Evolutionary conservation across 768 basidiomycete species (phyloP).

Genomic region (Trametes maxima): DNA sequence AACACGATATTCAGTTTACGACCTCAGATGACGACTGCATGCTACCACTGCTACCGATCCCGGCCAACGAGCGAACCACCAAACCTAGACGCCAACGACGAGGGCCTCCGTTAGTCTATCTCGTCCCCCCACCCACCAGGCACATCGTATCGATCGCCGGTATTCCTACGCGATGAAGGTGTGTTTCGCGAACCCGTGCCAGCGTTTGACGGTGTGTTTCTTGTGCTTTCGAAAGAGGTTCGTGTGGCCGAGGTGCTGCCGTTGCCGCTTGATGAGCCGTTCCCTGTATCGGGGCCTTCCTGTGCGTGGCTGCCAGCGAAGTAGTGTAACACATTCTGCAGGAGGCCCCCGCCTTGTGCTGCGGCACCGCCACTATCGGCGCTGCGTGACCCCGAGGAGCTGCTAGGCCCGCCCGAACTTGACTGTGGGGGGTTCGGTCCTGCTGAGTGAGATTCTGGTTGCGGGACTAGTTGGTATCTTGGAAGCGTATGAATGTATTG

Average conservation of each 20-base stretch:
- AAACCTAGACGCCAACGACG: no score
- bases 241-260: not conserved
- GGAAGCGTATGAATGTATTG: not conserved
- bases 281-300: not conserved
- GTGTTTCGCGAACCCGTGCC: not conserved
- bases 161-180: not conserved
- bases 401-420: not conserved
- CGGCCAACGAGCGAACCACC: no score
- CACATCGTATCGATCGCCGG: conserved; percentile 12
- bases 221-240: not conserved
- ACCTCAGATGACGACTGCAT: not conserved
- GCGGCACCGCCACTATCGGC: not conserved
- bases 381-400: not conserved
- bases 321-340: conserved; percentile 16
- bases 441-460: conserved; percentile 47
- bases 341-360: conserved; percentile 7
- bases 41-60: no score
- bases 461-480: conserved; percentile 69
- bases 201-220: not conserved
- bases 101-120: conserved; percentile 19
- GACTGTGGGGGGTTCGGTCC: conserved; percentile 21
- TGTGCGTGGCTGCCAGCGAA: conserved; percentile 7
- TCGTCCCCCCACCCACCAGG: conserved; percentile 29
- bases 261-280: not conserved
- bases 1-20: not conserved